phyloP scores from a whole-genome alignment of 805 yeast genomes.

The Wickerhamiella australiensis region DNA sequence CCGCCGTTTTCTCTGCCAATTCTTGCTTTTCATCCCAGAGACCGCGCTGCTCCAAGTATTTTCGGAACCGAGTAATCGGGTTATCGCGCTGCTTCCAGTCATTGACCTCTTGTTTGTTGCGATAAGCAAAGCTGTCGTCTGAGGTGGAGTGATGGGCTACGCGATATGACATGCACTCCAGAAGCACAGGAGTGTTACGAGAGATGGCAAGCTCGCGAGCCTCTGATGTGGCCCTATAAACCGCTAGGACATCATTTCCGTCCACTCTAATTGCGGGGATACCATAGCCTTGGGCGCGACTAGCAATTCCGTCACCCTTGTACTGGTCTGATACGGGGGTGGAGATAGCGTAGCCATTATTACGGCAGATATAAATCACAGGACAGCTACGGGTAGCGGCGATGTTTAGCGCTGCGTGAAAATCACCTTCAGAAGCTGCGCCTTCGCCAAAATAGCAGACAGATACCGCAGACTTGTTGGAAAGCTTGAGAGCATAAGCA shows the following conservation, averaged over 20 bases:
- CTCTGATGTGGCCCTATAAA: conserved; percentile 22
- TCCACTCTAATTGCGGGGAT: conserved; percentile 29
- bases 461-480: conserved; percentile 22
- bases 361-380: conserved; percentile 27
- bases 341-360: conserved; percentile 30
- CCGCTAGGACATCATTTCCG: conserved; percentile 28
- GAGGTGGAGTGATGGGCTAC: conserved; percentile 30
- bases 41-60: conserved; percentile 23
- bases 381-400: conserved; percentile 30
- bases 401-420: conserved; percentile 29
- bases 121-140: conserved; percentile 29
- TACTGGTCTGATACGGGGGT: conserved; percentile 28
- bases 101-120: conserved; percentile 27
- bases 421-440: conserved; percentile 30
- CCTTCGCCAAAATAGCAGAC: conserved; percentile 30
- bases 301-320: conserved; percentile 29
- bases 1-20: conserved; percentile 18
- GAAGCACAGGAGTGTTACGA: conserved; percentile 24
- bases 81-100: conserved; percentile 28
- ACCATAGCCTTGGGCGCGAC: conserved; percentile 28
- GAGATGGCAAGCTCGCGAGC: conserved; percentile 24
- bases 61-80: conserved; percentile 27
- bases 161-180: conserved; percentile 30
- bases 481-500: conserved; percentile 28
- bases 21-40: conserved; percentile 28